A percentile compares a stretch with the other conserved stretches of the same genome.
phyloP scores from a whole-genome alignment of 495 filamentous ascomycete genomes.

The Aspergillus wentii region DNA sequence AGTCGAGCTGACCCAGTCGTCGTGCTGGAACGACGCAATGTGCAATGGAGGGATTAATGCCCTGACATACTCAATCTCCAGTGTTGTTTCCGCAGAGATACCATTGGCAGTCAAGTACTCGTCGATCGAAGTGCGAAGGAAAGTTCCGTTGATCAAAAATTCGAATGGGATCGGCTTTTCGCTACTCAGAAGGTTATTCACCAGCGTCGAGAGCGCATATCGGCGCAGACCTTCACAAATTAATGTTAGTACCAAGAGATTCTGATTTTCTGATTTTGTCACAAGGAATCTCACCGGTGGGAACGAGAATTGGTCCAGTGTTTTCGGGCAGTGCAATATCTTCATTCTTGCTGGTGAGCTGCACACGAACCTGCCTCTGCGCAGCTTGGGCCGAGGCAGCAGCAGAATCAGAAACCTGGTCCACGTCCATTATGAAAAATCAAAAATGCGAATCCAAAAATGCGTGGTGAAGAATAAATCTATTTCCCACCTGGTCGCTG shows the following conservation, averaged over 20 bases:
- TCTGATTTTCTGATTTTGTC: slow-evolving; percentile 2
- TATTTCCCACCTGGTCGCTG: slow-evolving; percentile 18
- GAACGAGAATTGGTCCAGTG: slow-evolving; percentile 58
- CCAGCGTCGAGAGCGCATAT: slow-evolving; percentile 85
- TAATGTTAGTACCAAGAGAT: slow-evolving; percentile 8
- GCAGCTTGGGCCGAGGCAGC: slow-evolving; percentile 22
- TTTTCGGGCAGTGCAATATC: slow-evolving; percentile 59
- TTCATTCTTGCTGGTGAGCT: slow-evolving; percentile 51
- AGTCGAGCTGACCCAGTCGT: slow-evolving; percentile 95
- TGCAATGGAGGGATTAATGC: slow-evolving; percentile 83
- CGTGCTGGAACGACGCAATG: slow-evolving; percentile 85
- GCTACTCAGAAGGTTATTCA: slow-evolving; percentile 84
- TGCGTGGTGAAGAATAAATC: slow-evolving; percentile 7
- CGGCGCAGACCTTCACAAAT: slow-evolving; percentile 64
- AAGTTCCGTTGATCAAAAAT: slow-evolving; percentile 88
- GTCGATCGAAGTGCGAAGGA: slow-evolving; percentile 82
- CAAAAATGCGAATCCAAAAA: slow-evolving; percentile 9
- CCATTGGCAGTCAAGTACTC: slow-evolving; percentile 83
- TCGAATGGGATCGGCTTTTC: slow-evolving; percentile 85
- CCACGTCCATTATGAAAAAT: slow-evolving; percentile 26
- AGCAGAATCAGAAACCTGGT: slow-evolving; percentile 11
- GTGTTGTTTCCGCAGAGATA: slow-evolving; percentile 77
- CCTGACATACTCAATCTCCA: slow-evolving; percentile 89
- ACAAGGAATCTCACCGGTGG: slow-evolving; percentile 48
- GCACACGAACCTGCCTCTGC: slow-evolving; percentile 55